Conservation (phyloP, 2,329 filamentous ascomycete species). For the Fusarium azukiicola region DNA sequence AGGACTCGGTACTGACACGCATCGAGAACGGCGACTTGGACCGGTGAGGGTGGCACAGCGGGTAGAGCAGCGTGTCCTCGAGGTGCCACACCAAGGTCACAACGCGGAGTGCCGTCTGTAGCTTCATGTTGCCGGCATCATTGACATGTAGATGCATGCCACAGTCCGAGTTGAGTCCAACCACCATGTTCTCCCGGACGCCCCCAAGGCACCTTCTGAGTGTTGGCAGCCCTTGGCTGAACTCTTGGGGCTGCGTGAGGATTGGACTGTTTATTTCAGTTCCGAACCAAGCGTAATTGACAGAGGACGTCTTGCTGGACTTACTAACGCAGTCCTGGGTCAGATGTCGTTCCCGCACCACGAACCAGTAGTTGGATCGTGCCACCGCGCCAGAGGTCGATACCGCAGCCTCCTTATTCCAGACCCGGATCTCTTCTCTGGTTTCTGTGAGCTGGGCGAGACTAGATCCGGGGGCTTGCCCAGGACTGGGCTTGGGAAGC, state of each 20-base stretch:
- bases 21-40: conserved; percentile 44
- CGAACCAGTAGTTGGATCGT: conserved; percentile 46
- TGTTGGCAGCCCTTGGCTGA: conserved; percentile 46
- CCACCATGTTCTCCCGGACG: conserved; percentile 42
- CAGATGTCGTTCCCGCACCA: conserved; percentile 50
- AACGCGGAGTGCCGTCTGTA: conserved; percentile 45
- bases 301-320: conserved; percentile 41
- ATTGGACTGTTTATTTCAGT: conserved; percentile 55
- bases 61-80: conserved; percentile 49
- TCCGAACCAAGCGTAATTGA: conserved; percentile 50
- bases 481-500: conserved; percentile 25
- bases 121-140: conserved; percentile 36
- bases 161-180: conserved; percentile 53
- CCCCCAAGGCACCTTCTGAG: conserved; percentile 44
- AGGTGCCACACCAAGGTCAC: conserved; percentile 49
- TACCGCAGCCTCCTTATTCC: conserved; percentile 37
- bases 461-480: conserved; percentile 25
- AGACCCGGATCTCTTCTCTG: conserved; percentile 44
- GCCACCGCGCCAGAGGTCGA: neutral
- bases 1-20: conserved; percentile 47
- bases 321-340: conserved; percentile 41
- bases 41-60: conserved; percentile 50
- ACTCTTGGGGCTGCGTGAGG: conserved; percentile 41
- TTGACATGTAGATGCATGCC: conserved; percentile 55
- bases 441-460: conserved; percentile 36